phyloP scores from a whole-genome alignment of 2,329 filamentous ascomycete species.

The Penicillium expansum region DNA sequence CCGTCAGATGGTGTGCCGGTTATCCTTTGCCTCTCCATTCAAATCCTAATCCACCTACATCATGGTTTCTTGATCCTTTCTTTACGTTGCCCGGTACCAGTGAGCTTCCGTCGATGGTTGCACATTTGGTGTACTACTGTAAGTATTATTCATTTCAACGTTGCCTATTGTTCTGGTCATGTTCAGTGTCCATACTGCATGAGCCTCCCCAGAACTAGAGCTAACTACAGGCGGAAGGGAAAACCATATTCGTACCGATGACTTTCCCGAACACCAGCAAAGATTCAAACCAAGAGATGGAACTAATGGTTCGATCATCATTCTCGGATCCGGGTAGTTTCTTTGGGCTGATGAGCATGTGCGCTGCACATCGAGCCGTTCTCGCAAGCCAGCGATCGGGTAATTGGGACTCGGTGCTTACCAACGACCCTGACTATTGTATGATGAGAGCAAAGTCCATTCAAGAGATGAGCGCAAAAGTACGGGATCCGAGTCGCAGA shows the following conservation, averaged over 20 bases:
- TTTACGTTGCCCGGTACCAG: slow-evolving; percentile 30
- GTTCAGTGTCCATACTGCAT: background rate
- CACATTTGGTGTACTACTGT: slow-evolving; percentile 36
- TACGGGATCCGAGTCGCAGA: slow-evolving; percentile 27
- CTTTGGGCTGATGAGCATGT: slow-evolving; percentile 40
- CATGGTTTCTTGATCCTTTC: slow-evolving; percentile 37
- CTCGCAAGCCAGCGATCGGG: slow-evolving; percentile 28
- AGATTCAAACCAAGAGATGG: slow-evolving; percentile 23
- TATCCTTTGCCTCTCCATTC: slow-evolving; percentile 16
- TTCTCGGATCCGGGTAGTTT: slow-evolving; percentile 39
- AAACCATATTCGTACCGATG: slow-evolving; percentile 38
- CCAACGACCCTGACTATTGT: slow-evolving; percentile 38
- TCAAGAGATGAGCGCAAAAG: slow-evolving; percentile 33
- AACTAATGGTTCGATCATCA: slow-evolving; percentile 33
- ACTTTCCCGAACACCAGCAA: slow-evolving; percentile 38
- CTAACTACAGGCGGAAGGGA: slow-evolving; percentile 27
- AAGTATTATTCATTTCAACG: slow-evolving; percentile 12
- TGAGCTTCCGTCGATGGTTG: slow-evolving; percentile 27
- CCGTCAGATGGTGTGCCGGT: slow-evolving; percentile 18
- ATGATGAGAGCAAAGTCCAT: slow-evolving; percentile 40
- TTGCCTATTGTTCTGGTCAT: background rate
- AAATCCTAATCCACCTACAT: slow-evolving; percentile 21
- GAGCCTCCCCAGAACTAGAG: background rate
- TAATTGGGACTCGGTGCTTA: slow-evolving; percentile 19
- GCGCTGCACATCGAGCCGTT: slow-evolving; percentile 40